phyloP scores from a whole-genome alignment of 1,139 yeast genomes.

The Suhomyces atakaporum region DNA sequence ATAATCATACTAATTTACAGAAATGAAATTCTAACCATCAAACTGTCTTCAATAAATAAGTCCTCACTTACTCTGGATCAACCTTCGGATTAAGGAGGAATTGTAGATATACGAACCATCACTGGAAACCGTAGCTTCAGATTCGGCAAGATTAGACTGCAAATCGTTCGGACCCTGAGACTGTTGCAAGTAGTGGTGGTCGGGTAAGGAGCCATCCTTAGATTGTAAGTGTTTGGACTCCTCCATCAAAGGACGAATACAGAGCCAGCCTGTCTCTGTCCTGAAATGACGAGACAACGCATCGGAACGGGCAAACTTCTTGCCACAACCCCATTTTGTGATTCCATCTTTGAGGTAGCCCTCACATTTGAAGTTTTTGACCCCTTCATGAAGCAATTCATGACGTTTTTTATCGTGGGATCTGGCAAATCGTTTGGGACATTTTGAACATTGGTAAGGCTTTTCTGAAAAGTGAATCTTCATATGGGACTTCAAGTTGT shows the following conservation, averaged over 20 bases:
- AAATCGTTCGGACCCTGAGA: background rate
- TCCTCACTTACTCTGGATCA: constrained; percentile 12
- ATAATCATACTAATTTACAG: background rate
- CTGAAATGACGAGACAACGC: constrained; percentile 60
- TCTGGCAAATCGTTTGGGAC: constrained; percentile 55
- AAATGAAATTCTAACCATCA: background rate
- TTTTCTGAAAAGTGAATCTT: constrained; percentile 58
- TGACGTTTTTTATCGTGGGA: constrained; percentile 60
- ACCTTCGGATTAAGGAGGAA: constrained; percentile 10
- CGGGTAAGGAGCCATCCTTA: constrained; percentile 15
- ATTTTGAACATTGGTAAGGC: constrained; percentile 52
- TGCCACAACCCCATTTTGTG: constrained; percentile 62
- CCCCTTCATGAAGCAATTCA: constrained; percentile 55
- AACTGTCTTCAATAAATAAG: background rate
- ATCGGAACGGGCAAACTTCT: constrained; percentile 58
- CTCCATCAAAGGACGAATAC: constrained; percentile 56
- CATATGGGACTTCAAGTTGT: constrained; percentile 57
- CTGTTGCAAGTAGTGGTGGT: constrained; percentile 8
- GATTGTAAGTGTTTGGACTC: constrained; percentile 34
- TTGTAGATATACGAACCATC: constrained; percentile 11
- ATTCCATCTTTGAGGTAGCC: constrained; percentile 52
- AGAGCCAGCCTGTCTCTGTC: constrained; percentile 60
- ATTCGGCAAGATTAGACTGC: background rate
- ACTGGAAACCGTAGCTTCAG: background rate
- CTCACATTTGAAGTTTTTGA: constrained; percentile 56